Evolutionary conservation across 1,139 yeast species (phyloP), one percentile per base, ranked within the genome.

Genomic region (Pichia sorboxylosa): DNA sequence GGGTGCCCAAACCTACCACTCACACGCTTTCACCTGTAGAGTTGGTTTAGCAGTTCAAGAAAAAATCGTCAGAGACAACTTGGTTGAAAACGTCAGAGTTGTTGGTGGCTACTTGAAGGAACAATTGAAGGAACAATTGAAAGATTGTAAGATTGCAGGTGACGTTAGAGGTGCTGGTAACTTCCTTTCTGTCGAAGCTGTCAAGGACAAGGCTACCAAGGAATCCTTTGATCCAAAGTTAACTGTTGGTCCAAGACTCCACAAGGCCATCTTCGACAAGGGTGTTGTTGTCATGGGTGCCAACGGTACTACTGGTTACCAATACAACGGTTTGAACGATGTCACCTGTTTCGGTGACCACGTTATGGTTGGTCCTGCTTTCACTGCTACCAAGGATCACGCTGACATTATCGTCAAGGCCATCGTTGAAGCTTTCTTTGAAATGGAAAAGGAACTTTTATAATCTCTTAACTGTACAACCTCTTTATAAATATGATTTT

Each of bases 91-190:
- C 48, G 64, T 70, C 31, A 63, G 60, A 44, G 59, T 61, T 29
- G 59, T 53, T 42, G 80, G 80, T 43, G 62, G 55, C 37, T 56
- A 61, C 40, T 49, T 72, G 51, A 77, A 76, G 35, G 50, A 51
- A 19, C 55, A 52, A 35, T 54, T 72, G 33, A 47, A 47, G 27
- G 52, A 52, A 15, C 34, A 44, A 23, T 51, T 65, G 26, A 44
- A 57, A 13, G 52, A 49, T 17, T 50, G 54, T 29, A 58, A 58
- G 34, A 61, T 64, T 29, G 67, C 63, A 20, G 78, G 76, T 40
- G 74, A 72, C 37, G 65, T 71, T 36, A 64, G 80, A 56, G 80
- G 80, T 34, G 55, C 66, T 41, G 80, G 79, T 41, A 72, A 73
- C 22, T 73, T 73, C 53, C 63, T 77, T 71, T 57, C 71, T 9